Conservation (phyloP, 2,329 filamentous ascomycete genomes). For the Trichoderma aggressivum region DNA sequence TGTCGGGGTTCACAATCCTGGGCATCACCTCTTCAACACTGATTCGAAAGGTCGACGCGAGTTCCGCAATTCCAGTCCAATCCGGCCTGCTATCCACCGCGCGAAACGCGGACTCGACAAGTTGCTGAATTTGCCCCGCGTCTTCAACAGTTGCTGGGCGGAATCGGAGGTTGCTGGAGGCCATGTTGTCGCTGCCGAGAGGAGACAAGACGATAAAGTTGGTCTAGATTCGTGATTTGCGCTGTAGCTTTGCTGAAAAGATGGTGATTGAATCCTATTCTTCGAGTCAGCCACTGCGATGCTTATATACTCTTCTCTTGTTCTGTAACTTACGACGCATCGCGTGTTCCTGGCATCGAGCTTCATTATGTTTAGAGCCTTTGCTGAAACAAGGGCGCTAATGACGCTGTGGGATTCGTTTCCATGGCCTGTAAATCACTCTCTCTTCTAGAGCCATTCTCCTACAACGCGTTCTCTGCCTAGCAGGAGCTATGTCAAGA, state of each 20-base stretch:
- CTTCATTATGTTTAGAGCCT: not conserved
- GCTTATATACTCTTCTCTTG: not conserved
- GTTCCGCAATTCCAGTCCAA: slow-evolving; percentile 41
- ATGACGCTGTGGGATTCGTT: not conserved
- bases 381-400: not conserved
- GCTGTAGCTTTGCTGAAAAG: not conserved
- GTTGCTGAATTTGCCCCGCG: slow-evolving; percentile 33
- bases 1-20: slow-evolving; percentile 35
- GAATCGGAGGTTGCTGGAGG: slow-evolving; percentile 30
- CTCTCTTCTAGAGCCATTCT: not conserved
- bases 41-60: slow-evolving; percentile 69
- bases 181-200: not conserved
- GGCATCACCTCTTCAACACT: slow-evolving; percentile 63
- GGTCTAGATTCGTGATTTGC: no score
- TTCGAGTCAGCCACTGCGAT: not conserved
- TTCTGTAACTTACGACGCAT: not conserved
- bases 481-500: not conserved
- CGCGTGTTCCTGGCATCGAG: not conserved
- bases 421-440: not conserved
- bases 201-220: not conserved
- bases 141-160: slow-evolving; percentile 37
- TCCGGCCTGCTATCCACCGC: slow-evolving; percentile 35
- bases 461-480: not conserved
- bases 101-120: slow-evolving; percentile 41
- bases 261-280: not conserved